Percentiles rank a stretch among this genome's conserved stretches.
These are phyloP conservation scores for Solanum hybrid DNA, from an alignment of 305 asterid species.

Conservation along the genomic window DNA sequence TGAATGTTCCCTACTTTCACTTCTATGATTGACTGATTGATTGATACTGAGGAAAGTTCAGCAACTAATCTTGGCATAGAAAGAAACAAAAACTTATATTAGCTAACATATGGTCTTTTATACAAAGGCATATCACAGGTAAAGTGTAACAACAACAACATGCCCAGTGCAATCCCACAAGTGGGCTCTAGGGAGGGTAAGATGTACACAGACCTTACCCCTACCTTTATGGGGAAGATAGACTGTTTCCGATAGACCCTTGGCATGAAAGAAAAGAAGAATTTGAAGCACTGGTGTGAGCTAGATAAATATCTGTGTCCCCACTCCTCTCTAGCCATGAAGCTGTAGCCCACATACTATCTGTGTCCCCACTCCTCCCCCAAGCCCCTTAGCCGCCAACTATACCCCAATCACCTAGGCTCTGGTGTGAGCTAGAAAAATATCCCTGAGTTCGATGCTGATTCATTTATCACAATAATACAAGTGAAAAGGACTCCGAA, in stretches of 20 bases:
- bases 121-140: background rate
- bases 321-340: background rate
- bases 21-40: background rate
- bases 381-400: background rate
- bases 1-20: background rate
- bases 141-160: background rate
- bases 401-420: background rate
- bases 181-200: background rate
- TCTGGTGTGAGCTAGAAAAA: background rate
- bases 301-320: background rate
- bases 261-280: background rate
- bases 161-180: background rate
- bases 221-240: background rate
- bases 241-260: background rate
- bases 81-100: background rate
- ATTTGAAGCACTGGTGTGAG: background rate
- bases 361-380: background rate
- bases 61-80: slow-evolving; percentile 4
- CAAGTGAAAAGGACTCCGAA: background rate
- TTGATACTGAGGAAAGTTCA: background rate
- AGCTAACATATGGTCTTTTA: background rate
- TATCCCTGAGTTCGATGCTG: background rate
- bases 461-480: background rate
- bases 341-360: background rate
- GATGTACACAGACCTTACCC: background rate